Conservation (phyloP, 306 rosid species). For the Vigna nakashimae region DNA sequence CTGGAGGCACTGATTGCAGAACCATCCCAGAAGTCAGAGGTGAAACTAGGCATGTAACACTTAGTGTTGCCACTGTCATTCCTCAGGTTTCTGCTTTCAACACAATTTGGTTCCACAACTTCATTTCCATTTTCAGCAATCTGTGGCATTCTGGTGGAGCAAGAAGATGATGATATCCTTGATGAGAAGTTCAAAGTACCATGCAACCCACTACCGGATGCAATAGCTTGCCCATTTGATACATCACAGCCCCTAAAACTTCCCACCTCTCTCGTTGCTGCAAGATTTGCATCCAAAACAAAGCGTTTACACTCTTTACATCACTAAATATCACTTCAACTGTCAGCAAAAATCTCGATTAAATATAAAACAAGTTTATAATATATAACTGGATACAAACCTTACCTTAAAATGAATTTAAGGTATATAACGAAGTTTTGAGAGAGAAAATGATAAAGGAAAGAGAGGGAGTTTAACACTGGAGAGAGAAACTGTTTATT, state of each 20-base stretch:
- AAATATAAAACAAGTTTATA: too few species aligned
- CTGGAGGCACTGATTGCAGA: constrained; percentile 56
- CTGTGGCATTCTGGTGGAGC: constrained; percentile 57
- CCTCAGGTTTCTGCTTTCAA: constrained; percentile 42
- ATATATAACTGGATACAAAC: too few species aligned
- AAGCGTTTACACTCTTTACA: neutral
- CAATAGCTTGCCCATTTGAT: constrained; percentile 54
- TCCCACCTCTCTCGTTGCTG: constrained; percentile 60
- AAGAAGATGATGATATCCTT: constrained; percentile 46
- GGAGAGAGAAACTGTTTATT: neutral
- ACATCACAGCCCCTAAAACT: constrained; percentile 48
- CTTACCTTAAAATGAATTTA: too few species aligned
- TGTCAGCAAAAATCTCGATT: neutral
- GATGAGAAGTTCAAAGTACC: constrained; percentile 55
- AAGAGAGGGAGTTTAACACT: neutral
- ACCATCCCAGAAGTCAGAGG: constrained; percentile 59
- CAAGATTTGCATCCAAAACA: neutral
- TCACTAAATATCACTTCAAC: neutral
- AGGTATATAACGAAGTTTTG: too few species aligned
- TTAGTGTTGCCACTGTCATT: constrained; percentile 45
- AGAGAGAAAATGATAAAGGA: neutral
- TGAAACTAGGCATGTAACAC: constrained; percentile 48
- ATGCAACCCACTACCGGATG: constrained; percentile 49
- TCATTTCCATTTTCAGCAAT: constrained; percentile 66
- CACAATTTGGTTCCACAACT: constrained; percentile 44